Base-by-base conservation (phyloP, 352 stramenopile genomes). In the Pythium vanterpoolii region DNA sequence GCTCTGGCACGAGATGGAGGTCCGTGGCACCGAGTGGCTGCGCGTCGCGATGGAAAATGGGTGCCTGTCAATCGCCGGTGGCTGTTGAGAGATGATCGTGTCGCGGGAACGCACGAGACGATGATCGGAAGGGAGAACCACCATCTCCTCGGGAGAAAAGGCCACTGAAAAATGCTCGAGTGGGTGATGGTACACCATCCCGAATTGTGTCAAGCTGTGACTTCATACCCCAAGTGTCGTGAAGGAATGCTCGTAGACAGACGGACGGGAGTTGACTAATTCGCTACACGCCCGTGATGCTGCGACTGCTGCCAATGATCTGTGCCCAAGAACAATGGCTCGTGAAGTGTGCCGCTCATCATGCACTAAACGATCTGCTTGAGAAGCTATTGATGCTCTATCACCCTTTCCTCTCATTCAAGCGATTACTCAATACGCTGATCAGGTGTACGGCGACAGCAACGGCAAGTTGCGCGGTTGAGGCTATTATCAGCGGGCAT, bases 331-430 rank as follows among this genome's bases (percentile, higher is more conserved):
- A 5, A 44, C 23, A 28, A 2, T 19, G 5, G 13, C 34, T 63
- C 4, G 31, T 27, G 4, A 26, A 39, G 8, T 63, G 56, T 45
- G 44, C 56, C 18, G 56, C 56, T 18, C 23, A 24, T 13, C 46
- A 56, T 24, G 47, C 36, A n/a, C 27, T 56, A 6, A 34, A 49
- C 1, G 56, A 63, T 23, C 38, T 56, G 7, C 4, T 63, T n/a
- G 27, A 21, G 2, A 4, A 18, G 5, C 6, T 46, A 19, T 60
- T 39, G 52, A 8, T 21, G 8, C 52, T 51, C 21, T 27, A 24
- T 19, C 18, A 9, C 24, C 7, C 13, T 18, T 3, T 8, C n/a
- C 42, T 36, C 46, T n/a, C 6, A 3, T 1, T 3, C 9, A 44
- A 30, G 21, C 16, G 18, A 5, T 10, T 63, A 9, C 6, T 56